Conservation (phyloP, 805 yeast species). For the Sugiyamaella marilandica region DNA sequence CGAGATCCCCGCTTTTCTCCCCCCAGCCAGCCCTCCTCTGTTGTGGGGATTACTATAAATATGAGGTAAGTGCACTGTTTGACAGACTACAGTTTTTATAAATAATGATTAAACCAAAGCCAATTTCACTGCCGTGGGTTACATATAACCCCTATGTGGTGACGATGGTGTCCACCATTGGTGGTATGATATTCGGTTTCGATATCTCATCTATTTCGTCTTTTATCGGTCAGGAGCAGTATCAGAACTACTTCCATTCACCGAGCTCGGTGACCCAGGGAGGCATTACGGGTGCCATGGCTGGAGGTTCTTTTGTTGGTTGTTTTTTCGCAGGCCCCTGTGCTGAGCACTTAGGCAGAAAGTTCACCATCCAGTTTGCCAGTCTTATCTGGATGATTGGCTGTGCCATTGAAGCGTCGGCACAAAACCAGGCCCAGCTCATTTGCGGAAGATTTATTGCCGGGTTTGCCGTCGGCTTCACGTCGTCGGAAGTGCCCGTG, state of each 20-base stretch:
- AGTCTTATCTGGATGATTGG: conserved; percentile 58
- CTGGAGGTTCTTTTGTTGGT: conserved; percentile 70
- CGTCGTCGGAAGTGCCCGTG: conserved; percentile 62
- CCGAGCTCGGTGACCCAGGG: conserved; percentile 62
- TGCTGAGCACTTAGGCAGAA: conserved; percentile 53
- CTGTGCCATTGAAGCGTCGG: conserved; percentile 47
- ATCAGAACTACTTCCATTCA: conserved; percentile 45
- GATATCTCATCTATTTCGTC: conserved; percentile 75
- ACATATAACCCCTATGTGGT: conserved; percentile 51
- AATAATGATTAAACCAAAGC: not conserved
- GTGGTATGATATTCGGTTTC: conserved; percentile 70
- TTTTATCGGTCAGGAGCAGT: conserved; percentile 48
- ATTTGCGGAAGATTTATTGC: conserved; percentile 55
- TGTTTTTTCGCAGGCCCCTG: conserved; percentile 50
- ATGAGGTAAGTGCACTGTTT: no score
- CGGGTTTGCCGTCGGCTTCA: conserved; percentile 62
- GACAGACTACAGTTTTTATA: no score
- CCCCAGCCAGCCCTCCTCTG: no score
- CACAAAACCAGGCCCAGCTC: conserved; percentile 41
- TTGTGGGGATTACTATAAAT: no score
- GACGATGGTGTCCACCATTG: conserved; percentile 52
- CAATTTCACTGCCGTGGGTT: conserved; percentile 3
- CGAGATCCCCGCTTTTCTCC: not conserved
- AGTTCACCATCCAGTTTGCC: conserved; percentile 47
- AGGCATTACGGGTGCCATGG: conserved; percentile 65